Percentiles rank a stretch among this genome's conserved stretches.
These are phyloP conservation scores for Neonectria punicea DNA, from an alignment of 2,329 filamentous ascomycete genomes.

Conservation along the genomic window DNA sequence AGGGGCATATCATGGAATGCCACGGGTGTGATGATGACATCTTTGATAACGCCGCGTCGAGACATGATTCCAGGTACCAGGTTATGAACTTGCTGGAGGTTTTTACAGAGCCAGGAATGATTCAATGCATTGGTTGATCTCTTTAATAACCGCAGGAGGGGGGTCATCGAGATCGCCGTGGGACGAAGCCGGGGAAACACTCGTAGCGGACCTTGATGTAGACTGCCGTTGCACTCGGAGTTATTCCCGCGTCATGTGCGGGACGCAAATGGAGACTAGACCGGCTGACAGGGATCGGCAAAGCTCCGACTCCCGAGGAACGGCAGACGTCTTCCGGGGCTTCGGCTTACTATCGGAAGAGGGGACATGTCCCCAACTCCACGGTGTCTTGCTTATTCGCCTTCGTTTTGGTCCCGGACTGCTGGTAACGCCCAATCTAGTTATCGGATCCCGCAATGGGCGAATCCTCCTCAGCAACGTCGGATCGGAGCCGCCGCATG, in stretches of 20 bases:
- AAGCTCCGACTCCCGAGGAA: not conserved
- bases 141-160: slow-evolving; percentile 4
- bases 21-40: slow-evolving; percentile 55
- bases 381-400: not conserved
- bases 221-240: not conserved
- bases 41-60: slow-evolving; percentile 45
- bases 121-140: slow-evolving; percentile 3
- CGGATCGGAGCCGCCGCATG: not conserved
- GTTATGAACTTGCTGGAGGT: not conserved
- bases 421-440: not conserved
- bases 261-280: not conserved
- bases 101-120: not conserved
- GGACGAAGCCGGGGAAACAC: not conserved
- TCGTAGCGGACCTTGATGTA: not conserved
- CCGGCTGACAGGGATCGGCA: not conserved
- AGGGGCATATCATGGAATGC: slow-evolving; percentile 58
- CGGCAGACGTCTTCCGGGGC: not conserved
- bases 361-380: not conserved
- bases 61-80: slow-evolving; percentile 37
- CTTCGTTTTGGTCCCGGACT: not conserved
- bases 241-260: not conserved
- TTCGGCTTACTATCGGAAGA: not conserved
- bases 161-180: not conserved
- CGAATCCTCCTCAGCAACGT: not conserved
- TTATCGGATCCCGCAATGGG: not conserved